Evolutionary conservation across 225 moss, liverwort and hornwort genomes (phyloP).

Genomic region (Antitrichia curtipendula): DNA sequence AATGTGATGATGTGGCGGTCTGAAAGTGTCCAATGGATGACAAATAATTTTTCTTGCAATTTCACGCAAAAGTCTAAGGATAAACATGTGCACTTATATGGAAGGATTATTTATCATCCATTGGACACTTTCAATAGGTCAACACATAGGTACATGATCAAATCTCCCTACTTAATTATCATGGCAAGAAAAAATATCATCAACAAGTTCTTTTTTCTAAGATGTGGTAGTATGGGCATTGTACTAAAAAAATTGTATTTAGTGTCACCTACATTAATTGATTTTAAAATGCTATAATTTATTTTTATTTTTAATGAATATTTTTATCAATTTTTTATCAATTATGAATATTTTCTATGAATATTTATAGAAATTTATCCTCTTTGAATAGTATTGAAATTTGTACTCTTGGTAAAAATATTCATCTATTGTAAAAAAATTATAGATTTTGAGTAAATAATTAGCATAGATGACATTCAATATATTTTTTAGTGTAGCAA

Average conservation of each 20-base stretch:
- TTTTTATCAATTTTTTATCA: not conserved
- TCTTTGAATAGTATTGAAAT: not conserved
- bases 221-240: not conserved
- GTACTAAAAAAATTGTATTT: not conserved
- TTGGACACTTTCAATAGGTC: not conserved
- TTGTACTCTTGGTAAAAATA: not conserved
- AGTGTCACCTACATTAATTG: no score
- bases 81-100: not conserved
- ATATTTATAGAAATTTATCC: accelerated
- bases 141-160: accelerated
- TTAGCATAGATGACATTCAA: not conserved
- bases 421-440: not conserved
- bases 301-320: not conserved
- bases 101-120: not conserved
- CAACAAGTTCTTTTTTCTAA: not conserved
- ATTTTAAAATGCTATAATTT: not conserved
- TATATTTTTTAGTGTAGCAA: not conserved
- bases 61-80: not conserved
- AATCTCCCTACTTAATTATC: not conserved
- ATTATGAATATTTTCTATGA: no score
- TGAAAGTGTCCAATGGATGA: not conserved
- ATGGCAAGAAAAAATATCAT: not conserved
- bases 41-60: not conserved
- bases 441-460: not conserved
- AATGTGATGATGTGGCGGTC: no score